These are phyloP conservation scores for Chlorella sp. DNA, from an alignment of 139 green algal species.

Conservation along the genomic window DNA sequence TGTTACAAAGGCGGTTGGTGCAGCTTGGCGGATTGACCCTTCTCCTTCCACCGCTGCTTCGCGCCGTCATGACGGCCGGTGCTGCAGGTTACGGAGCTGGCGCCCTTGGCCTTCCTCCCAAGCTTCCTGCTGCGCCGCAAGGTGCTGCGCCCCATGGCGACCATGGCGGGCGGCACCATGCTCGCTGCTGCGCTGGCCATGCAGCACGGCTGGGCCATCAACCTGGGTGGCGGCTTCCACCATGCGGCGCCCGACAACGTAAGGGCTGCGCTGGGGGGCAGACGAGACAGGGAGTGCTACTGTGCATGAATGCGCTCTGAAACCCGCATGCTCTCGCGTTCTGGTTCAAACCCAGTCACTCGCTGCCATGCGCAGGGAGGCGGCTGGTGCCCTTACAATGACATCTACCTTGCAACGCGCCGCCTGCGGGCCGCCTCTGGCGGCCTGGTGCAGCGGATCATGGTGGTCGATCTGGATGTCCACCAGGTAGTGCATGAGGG, in stretches of 20 bases:
- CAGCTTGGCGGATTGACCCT: background rate
- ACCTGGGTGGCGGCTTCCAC: constrained; percentile 87
- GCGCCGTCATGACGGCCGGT: too few species aligned
- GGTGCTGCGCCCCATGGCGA: constrained; percentile 65
- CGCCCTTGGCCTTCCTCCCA: constrained; percentile 68
- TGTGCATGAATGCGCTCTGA: too few species aligned
- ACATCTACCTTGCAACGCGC: constrained; percentile 70
- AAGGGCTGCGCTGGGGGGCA: background rate
- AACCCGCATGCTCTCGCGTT: background rate
- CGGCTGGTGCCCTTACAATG: constrained; percentile 73
- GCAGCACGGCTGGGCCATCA: constrained; percentile 81
- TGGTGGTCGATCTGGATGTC: constrained; percentile 84
- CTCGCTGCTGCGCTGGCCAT: constrained; percentile 76
- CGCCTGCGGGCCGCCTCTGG: constrained; percentile 43
- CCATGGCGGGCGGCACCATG: constrained; percentile 65
- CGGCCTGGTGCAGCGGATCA: constrained; percentile 47
- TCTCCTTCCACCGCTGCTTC: too few species aligned
- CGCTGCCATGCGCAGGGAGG: background rate
- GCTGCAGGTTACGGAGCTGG: constrained; percentile 74
- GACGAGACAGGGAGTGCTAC: too few species aligned
- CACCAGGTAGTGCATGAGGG: constrained; percentile 74
- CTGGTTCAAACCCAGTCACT: background rate
- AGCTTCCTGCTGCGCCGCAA: constrained; percentile 56
- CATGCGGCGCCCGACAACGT: constrained; percentile 63
- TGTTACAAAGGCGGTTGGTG: background rate